phyloP scores from a whole-genome alignment of 2,329 filamentous ascomycete species.

The Apiospora aurea region DNA sequence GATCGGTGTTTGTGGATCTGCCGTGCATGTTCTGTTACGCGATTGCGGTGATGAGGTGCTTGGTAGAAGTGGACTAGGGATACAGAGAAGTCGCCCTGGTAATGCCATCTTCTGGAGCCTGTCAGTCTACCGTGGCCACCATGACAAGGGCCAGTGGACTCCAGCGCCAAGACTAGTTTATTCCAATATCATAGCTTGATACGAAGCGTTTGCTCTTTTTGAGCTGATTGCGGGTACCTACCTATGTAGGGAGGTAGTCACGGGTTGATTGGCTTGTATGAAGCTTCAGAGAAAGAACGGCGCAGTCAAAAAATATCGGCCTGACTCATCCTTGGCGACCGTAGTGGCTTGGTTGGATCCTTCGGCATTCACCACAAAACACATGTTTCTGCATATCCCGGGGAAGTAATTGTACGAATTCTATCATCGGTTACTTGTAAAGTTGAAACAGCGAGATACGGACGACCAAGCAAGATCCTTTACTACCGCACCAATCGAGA shows the following conservation, averaged over 20 bases:
- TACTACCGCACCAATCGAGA: not conserved
- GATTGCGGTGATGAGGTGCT: not conserved
- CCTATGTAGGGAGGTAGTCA: not conserved
- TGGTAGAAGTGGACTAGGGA: not conserved
- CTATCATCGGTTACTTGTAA: not conserved
- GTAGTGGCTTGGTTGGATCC: not conserved
- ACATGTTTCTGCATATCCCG: not conserved
- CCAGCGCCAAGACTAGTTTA: not conserved
- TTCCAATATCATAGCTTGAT: too few species aligned
- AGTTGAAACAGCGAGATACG: not conserved
- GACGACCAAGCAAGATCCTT: not conserved
- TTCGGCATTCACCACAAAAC: not conserved
- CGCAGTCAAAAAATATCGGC: not conserved
- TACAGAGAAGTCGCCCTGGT: not conserved
- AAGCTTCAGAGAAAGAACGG: not conserved
- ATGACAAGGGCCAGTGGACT: not conserved
- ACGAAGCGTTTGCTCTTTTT: not conserved
- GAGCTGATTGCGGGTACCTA: not conserved
- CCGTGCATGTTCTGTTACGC: not conserved
- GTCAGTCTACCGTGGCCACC: not conserved
- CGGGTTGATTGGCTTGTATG: not conserved
- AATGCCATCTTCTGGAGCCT: not conserved
- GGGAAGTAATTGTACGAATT: fast-evolving
- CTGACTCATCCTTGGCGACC: slow-evolving; percentile 3
- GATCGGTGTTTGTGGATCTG: slow-evolving; percentile 2